Conservation (phyloP, 2,329 filamentous ascomycete species). For the Beauveria scarabaeidicola region DNA sequence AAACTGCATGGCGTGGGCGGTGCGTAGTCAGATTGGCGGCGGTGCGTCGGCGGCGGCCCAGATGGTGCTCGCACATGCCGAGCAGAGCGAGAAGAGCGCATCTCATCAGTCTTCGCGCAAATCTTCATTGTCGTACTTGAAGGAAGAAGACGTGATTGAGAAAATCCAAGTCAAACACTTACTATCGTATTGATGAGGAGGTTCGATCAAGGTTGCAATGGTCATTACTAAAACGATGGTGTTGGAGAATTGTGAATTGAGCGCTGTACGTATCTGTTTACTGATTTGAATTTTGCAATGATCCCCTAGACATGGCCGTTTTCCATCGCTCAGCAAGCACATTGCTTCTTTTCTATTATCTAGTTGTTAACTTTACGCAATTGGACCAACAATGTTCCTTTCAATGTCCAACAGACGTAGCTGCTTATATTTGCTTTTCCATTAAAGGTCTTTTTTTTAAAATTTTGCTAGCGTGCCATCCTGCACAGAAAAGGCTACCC, state of each 20-base stretch:
- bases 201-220: not conserved
- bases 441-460: not conserved
- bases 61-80: not conserved
- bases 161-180: not conserved
- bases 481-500: not conserved
- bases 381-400: too few relatives aligned
- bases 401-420: not conserved
- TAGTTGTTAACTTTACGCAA: too few relatives aligned
- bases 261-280: not conserved
- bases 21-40: not conserved
- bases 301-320: not conserved
- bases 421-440: too few relatives aligned
- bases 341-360: not conserved
- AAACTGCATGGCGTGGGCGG: conserved; percentile 2
- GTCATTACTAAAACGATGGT: not conserved
- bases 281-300: not conserved
- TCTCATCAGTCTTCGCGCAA: not conserved
- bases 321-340: too few relatives aligned
- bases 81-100: not conserved
- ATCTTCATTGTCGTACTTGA: not conserved
- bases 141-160: not conserved
- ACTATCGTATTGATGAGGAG: too few relatives aligned
- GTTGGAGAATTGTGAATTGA: not conserved
- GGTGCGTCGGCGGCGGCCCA: not conserved
- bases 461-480: not conserved